Evolutionary conservation across 768 basidiomycete genomes (phyloP), one percentile per base, ranked within the genome.

Genomic region (Lactarius vividus): DNA sequence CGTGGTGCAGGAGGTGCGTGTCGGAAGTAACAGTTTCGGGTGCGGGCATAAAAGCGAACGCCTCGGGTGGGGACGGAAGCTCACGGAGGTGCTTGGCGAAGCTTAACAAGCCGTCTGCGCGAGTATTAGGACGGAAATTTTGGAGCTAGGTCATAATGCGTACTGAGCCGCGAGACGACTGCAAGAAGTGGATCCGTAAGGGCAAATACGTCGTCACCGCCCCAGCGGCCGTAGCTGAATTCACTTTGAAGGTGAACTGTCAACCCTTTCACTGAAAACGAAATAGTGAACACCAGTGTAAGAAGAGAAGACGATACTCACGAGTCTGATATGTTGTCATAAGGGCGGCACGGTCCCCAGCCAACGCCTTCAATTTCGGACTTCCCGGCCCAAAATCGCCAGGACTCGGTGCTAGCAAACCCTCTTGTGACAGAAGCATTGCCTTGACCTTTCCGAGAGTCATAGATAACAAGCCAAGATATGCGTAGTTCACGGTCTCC

Each of bases 201-300:
- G 15, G 57, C 71, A 35, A 71, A 73, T 20, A 79, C 70, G 65
- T 83, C 81, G 31, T 80, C 78, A 29, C 78, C 79, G 63, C 75
- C 80, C 80, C 81, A 82, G 56, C 75, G 75, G 2, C 81, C 81
- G 72, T 74, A 75, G 64, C 76, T 79, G 71, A 82, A 81, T 68
- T 82, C 81, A 29, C 77, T 71, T 52, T 77, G 72, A 31, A 82
- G 73, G 65, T 80, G 74, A 6, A 73, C 71, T 9, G 74, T 73
- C 28, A 75, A 77, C 8, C 71, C 71, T 13, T 60, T 62, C 61
- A 81, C 81, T 82, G 67, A 28, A 64, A 42, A 44, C 37, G 15
- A 42, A 42, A 31, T 9, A 13, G 55, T 57, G 60, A 61, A 55
- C 4, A 23, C 52, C 31, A 28, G 11, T n/a, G 3, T 16, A 37